Evolutionary conservation across 2,329 filamentous ascomycete genomes (phyloP), one percentile per base, ranked within the genome.

Genomic region (Aspergillus hortae): DNA sequence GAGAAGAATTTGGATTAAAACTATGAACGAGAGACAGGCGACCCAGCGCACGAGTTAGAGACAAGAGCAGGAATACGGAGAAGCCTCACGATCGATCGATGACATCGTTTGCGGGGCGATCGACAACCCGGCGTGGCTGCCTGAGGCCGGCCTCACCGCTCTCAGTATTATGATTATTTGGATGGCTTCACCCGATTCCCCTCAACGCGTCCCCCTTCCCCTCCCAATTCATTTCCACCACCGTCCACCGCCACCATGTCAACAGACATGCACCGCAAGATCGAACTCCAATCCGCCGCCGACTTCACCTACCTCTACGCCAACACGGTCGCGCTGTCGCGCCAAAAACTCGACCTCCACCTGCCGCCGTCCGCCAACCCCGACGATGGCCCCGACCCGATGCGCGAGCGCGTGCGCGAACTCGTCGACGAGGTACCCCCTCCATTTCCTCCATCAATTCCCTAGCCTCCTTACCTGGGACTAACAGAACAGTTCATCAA

Each of bases 221-320:
- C 19, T 19, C 19, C 19, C 19, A 19, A 19, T 19, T 30, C 30
- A 25, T 46, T 19, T 21, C 44, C 23, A 41, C 15, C 19, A 12
- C 27, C 25, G 6, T 12, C 11, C 6, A 38, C 9, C 12, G 4
- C 5, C 12, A 32, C 12, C 15, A 50, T 32, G 38, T 33, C 27
- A 23, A 17, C 40, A 6, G 19, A 42, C 40, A 62, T 52, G 49
- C 70, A 78, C 59, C 74, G 76, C 59, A 78, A 77, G 61, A 72
- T 79, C 61, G 76, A 78, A 54, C 71, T 79, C n/a, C 76, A 79
- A 62, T 74, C 76, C 42, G 67, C 75, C 49, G 69, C 71, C 53
- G 76, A 79, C 66, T 72, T 78, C 46, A 73, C 71, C 48, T 78
- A 77, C 53, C 74, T 79, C 44, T 74, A 76, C 56, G 62, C 66